Conservation (phyloP, 176 grass and related monocot genomes). For the Sorghum bicolor region Sorghum_bicolor_NCBIv3 NC_012873.2:16087501-16088000, state of each 20-base stretch:
- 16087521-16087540: background rate
- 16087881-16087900: background rate
- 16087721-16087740: background rate
- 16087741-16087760: background rate
- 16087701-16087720: background rate
- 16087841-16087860: background rate
- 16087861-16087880: background rate
- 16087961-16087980: constrained; percentile 9
- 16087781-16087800: background rate
- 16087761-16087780: background rate
- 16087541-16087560: background rate
- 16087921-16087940: background rate
- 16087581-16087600: background rate
- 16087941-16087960: background rate
- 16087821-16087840: background rate
- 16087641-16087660: background rate
- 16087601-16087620: background rate
- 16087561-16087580: background rate
- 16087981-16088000: constrained; percentile 28
- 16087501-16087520: background rate
- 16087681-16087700: background rate
- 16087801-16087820: background rate
- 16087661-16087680: background rate
- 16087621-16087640: background rate
- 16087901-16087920: background rate